Percentiles rank a stretch among this genome's conserved stretches.
Conservation (phyloP, 2,329 filamentous ascomycete species). For the Aspergillus latus region DNA sequence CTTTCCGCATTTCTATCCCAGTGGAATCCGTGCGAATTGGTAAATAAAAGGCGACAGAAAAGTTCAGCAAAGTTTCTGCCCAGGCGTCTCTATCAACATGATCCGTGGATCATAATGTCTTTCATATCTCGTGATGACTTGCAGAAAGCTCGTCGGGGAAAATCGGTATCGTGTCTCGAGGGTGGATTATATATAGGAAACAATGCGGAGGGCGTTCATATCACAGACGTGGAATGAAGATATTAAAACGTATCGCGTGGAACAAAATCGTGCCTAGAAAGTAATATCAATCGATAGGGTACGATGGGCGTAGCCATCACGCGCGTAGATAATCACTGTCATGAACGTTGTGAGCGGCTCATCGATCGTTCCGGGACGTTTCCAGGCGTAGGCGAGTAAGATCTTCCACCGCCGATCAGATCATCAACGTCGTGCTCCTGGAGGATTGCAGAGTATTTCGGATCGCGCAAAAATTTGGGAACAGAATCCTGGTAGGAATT, state of each 20-base stretch:
- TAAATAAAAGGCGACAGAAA: constrained; percentile 7
- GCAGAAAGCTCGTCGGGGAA: constrained; percentile 18
- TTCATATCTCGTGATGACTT: constrained; percentile 36
- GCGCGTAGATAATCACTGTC: constrained; percentile 8
- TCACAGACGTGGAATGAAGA: constrained; percentile 12
- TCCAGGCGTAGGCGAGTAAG: constrained; percentile 45
- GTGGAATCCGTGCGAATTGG: constrained; percentile 2
- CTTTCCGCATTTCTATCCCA: constrained; percentile 16
- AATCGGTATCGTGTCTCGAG: constrained; percentile 7
- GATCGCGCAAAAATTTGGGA: constrained; percentile 64
- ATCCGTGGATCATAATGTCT: constrained; percentile 45
- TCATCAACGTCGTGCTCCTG: constrained; percentile 63
- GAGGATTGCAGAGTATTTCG: constrained; percentile 59
- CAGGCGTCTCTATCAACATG: constrained; percentile 42
- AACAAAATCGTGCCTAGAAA: neutral
- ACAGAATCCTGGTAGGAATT: constrained; percentile 57
- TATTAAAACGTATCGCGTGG: constrained; percentile 17
- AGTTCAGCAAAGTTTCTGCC: constrained; percentile 23
- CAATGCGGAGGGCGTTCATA: constrained; percentile 12
- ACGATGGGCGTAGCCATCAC: constrained; percentile 2
- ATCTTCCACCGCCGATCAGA: constrained; percentile 38
- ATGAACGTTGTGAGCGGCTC: constrained; percentile 45
- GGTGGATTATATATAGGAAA: constrained; percentile 7
- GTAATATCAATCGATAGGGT: constrained; percentile 1
- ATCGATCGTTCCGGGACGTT: constrained; percentile 43